These are phyloP conservation scores for Boeremia exigua DNA, from an alignment of 2,329 filamentous ascomycete species.

Conservation along the genomic window DNA sequence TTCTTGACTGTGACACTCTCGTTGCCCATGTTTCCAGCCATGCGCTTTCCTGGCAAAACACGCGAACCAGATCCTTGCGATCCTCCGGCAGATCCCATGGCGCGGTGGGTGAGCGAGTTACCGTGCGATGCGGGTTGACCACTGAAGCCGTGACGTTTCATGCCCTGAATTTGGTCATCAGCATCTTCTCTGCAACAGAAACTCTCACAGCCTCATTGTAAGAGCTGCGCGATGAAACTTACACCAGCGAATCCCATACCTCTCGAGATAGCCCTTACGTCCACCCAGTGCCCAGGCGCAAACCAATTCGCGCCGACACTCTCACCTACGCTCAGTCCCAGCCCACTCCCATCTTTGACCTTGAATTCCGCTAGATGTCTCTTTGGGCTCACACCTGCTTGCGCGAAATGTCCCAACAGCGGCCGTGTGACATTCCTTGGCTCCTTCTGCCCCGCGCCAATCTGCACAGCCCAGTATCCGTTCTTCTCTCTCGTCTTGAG, in stretches of 20 bases:
- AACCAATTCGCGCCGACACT: constrained; percentile 89
- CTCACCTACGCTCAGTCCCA: constrained; percentile 76
- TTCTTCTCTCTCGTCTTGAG: constrained; percentile 81
- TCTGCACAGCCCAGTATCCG: constrained; percentile 93
- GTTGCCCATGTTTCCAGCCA: constrained; percentile 95
- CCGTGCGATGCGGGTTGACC: constrained; percentile 94
- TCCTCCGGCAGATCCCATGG: constrained; percentile 87
- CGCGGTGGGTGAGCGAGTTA: constrained; percentile 92
- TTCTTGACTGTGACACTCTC: constrained; percentile 90
- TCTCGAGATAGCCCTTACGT: constrained; percentile 77
- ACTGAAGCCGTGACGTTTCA: constrained; percentile 92
- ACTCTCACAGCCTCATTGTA: not conserved
- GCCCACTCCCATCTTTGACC: constrained; percentile 74
- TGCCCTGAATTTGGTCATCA: constrained; percentile 60
- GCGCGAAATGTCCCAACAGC: constrained; percentile 85
- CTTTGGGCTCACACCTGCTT: constrained; percentile 82
- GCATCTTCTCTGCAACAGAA: not conserved
- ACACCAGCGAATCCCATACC: constrained; percentile 92
- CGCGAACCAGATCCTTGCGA: constrained; percentile 91
- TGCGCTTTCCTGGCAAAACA: constrained; percentile 95
- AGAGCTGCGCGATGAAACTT: constrained; percentile 31
- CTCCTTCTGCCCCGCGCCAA: constrained; percentile 78
- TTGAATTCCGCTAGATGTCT: constrained; percentile 83
- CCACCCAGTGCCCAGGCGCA: constrained; percentile 85
- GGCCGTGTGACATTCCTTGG: constrained; percentile 80